Percentiles rank a stretch among this genome's conserved stretches.
Conservation (phyloP, 2,329 filamentous ascomycete genomes). For the Alternaria sp. region DNA sequence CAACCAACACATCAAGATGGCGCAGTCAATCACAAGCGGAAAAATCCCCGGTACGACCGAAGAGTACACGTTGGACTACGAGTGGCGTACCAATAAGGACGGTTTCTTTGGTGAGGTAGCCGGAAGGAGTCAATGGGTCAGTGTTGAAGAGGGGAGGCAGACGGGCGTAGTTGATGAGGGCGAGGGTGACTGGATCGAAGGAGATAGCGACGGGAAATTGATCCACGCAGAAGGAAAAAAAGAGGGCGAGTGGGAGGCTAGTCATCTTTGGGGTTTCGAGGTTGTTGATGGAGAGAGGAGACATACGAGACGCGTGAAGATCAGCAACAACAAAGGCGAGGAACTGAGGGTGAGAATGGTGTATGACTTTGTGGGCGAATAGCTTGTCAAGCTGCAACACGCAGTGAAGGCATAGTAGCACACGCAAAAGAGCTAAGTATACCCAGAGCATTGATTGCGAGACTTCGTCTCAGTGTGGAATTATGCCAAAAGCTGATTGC, state of each 20-base stretch:
- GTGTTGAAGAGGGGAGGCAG: constrained; percentile 9
- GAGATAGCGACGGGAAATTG: constrained; percentile 12
- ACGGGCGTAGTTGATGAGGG: constrained; percentile 3
- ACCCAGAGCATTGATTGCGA: neutral
- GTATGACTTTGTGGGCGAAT: constrained; percentile 18
- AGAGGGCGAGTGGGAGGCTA: constrained; percentile 16
- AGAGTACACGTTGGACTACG: constrained; percentile 15
- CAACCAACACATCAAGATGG: constrained; percentile 13
- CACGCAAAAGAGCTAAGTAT: neutral
- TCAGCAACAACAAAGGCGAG: constrained; percentile 12
- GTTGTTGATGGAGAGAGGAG: constrained; percentile 11
- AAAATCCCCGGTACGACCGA: constrained; percentile 21
- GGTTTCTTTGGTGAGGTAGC: constrained; percentile 17
- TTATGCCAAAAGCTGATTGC: neutral
- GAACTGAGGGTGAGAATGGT: constrained; percentile 15
- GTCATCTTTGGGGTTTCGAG: constrained; percentile 22
- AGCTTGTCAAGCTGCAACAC: neutral
- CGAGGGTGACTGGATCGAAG: constrained; percentile 14
- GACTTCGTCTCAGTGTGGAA: neutral
- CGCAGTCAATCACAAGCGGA: constrained; percentile 15
- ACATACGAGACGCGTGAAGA: constrained; percentile 14
- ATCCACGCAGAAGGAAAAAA: constrained; percentile 18
- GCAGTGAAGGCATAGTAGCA: neutral
- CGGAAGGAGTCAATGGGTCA: constrained; percentile 19
- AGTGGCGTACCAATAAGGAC: constrained; percentile 22